These are phyloP conservation scores for Escovopsis weberi DNA, from an alignment of 2,329 filamentous ascomycete genomes.

Conservation along the genomic window DNA sequence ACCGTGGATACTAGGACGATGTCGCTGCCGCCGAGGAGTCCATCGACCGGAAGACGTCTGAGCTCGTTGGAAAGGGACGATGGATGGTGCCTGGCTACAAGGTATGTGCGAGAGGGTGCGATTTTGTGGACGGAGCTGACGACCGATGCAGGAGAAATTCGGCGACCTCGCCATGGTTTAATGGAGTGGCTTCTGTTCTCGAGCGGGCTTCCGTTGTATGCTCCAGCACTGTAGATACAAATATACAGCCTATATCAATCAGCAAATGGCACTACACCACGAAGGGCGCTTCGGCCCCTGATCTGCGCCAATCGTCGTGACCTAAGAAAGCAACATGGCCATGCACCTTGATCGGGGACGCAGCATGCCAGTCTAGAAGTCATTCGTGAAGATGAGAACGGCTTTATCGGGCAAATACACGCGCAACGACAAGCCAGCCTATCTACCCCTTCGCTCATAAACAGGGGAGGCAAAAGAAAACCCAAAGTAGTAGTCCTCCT, in stretches of 20 bases:
- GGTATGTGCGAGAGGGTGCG: conserved; percentile 38
- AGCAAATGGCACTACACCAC: no score
- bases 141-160: conserved; percentile 72
- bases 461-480: conserved; percentile 3
- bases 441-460: conserved; percentile 3
- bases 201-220: conserved; percentile 40
- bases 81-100: conserved; percentile 99
- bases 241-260: conserved; percentile 12
- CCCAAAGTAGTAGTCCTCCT: conserved; percentile 2
- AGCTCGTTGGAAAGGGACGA: conserved; percentile 94
- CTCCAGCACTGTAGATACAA: conserved; percentile 58
- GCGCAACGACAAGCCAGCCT: background rate
- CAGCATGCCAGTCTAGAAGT: no score
- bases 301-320: background rate
- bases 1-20: conserved; percentile 54
- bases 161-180: conserved; percentile 93
- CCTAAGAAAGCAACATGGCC: background rate
- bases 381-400: background rate
- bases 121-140: conserved; percentile 27
- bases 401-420: background rate
- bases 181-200: conserved; percentile 26
- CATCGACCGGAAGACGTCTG: conserved; percentile 90
- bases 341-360: no score
- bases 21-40: conserved; percentile 87
- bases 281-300: no score